Evolutionary conservation across 164 flowering plant genomes (phyloP).

Genomic region (Annona cherimola): DNA sequence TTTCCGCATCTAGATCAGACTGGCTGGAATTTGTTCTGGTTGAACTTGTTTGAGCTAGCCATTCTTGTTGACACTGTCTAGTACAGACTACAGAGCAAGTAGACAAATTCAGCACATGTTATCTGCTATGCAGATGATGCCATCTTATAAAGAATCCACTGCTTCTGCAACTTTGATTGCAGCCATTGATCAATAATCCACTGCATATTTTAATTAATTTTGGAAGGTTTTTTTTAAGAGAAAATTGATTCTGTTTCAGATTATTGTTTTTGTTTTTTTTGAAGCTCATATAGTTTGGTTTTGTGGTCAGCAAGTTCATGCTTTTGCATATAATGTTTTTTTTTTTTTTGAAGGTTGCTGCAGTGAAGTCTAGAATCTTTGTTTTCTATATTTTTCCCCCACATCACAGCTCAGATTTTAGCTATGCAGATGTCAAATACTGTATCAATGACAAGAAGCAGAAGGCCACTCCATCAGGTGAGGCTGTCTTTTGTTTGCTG

Average conservation of each 20-base stretch:
- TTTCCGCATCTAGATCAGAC: too few species aligned
- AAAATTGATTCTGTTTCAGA: not conserved
- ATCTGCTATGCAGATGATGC: too few species aligned
- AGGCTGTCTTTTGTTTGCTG: not conserved
- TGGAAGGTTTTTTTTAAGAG: not conserved
- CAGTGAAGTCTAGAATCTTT: constrained; percentile 3
- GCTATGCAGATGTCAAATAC: constrained; percentile 13
- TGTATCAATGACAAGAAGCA: not conserved
- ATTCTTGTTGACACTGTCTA: too few species aligned
- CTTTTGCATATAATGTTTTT: not conserved
- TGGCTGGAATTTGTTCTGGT: too few species aligned
- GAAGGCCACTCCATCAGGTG: constrained; percentile 8
- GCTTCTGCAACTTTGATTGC: not conserved
- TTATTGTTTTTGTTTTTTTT: not conserved
- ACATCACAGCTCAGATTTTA: constrained; percentile 4
- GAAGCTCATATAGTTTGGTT: not conserved
- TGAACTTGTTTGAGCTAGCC: too few species aligned
- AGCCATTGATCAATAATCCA: not conserved
- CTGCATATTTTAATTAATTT: not conserved
- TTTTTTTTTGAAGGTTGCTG: constrained; percentile 24
- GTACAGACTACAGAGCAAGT: too few species aligned
- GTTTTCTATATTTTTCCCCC: constrained; percentile 25
- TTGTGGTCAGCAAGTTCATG: not conserved
- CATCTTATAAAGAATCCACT: too few species aligned
- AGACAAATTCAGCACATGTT: too few species aligned